phyloP scores from a whole-genome alignment of 768 basidiomycete genomes.

The Crassisporium funariophilum region DNA sequence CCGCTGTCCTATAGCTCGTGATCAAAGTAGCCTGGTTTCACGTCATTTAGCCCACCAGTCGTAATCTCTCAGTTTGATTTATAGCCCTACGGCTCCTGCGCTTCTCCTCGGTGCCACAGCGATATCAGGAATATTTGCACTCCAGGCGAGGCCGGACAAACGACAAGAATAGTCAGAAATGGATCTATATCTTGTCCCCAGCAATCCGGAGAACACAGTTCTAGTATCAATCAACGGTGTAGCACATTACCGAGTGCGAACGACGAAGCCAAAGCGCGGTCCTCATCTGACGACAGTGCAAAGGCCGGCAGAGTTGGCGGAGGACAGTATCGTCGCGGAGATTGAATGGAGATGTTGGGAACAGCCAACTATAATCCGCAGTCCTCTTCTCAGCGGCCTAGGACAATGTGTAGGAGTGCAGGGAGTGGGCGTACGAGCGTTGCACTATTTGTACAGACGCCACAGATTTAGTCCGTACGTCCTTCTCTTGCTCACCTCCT shows the following conservation, averaged over 20 bases:
- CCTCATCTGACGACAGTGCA: constrained; percentile 41
- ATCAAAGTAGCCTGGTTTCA: too few species aligned
- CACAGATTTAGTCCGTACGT: constrained; percentile 44
- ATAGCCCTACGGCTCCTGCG: too few species aligned
- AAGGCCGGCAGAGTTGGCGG: constrained; percentile 37
- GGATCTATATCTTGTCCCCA: constrained; percentile 55
- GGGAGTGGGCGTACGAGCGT: constrained; percentile 35
- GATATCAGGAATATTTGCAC: too few species aligned
- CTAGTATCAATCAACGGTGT: constrained; percentile 53
- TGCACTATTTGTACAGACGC: constrained; percentile 45
- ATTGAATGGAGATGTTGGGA: constrained; percentile 48
- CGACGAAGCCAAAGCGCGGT: constrained; percentile 34
- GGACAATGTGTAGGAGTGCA: constrained; percentile 26
- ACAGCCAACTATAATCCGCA: constrained; percentile 44
- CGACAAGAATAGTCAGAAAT: too few species aligned
- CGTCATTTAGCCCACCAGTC: too few species aligned
- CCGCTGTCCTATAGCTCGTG: too few species aligned
- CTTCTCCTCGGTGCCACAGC: too few species aligned
- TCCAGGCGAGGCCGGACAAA: not conserved
- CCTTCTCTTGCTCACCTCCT: not conserved
- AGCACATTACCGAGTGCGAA: constrained; percentile 50
- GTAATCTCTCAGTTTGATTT: too few species aligned
- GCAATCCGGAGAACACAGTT: constrained; percentile 50
- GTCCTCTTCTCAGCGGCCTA: constrained; percentile 36
- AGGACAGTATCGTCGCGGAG: constrained; percentile 48